Conservation (phyloP, 495 filamentous ascomycete genomes). For the Lepraria neglecta region DNA sequence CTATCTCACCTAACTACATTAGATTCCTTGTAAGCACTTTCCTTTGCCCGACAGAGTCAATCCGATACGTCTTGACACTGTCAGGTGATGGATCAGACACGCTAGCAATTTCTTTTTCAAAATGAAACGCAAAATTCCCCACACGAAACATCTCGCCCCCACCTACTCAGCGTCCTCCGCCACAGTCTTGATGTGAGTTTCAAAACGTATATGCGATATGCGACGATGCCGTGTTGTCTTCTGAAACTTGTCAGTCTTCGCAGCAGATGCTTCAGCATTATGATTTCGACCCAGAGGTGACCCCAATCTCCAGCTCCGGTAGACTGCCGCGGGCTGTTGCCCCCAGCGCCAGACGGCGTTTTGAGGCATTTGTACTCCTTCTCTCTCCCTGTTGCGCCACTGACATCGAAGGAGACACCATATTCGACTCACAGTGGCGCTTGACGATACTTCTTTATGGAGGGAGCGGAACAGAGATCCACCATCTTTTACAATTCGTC, state of each 20-base stretch:
- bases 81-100: too few species aligned
- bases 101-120: too few species aligned
- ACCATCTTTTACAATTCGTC: not conserved
- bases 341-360: too few species aligned
- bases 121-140: not conserved
- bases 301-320: too few species aligned
- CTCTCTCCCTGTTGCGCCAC: too few species aligned
- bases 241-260: not conserved
- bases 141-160: conserved; percentile 8
- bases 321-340: too few species aligned
- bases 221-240: not conserved
- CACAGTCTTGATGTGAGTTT: not conserved
- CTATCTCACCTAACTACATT: too few species aligned
- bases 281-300: not conserved
- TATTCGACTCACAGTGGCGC: not conserved
- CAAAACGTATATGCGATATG: not conserved
- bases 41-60: too few species aligned
- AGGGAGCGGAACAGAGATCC: not conserved
- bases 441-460: too few species aligned
- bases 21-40: too few species aligned
- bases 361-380: too few species aligned
- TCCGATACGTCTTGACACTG: too few species aligned
- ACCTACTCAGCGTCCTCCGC: not conserved
- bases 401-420: not conserved
- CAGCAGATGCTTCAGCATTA: not conserved